Base-by-base conservation (phyloP, 2,329 filamentous ascomycete species). In the Colletotrichum tropicicola region DNA sequence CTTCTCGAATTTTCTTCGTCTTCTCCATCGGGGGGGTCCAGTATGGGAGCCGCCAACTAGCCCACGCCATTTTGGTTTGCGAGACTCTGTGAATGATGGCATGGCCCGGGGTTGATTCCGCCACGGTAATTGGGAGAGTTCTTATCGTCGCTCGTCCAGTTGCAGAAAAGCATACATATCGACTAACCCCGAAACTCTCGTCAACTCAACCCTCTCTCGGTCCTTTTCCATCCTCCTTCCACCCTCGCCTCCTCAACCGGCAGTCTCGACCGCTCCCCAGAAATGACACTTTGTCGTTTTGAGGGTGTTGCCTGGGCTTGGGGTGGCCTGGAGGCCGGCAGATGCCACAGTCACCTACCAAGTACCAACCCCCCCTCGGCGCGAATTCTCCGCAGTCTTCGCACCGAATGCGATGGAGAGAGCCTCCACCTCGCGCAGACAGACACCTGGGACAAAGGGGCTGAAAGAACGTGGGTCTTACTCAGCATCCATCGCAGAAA, bases 381-480 rank as follows among this genome's bases (percentile, higher is more conserved):
- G 3, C 43, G 43, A 39, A 17, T 57, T 45, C 53, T 56, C 52
- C 39, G 52, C 41, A 48, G 19, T 19, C 21, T 37, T 57, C 43
- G 30, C 54, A 48, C 28, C 44, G 43, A 47, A 28, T n/a, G 27
- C n/a, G 30, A 57, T 57, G 30, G 28, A 37, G 21, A 57, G 23
- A 39, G n/a, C 19, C 54, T 55, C 52, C 52, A 55, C 52, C 45
- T 45, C 32, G 32, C 53, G 23, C 30, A 27, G 54, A 35, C 30
- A 27, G 54, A 57, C 43, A 57, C 54, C 43, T 57, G 43, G 54
- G 54, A 57, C 54, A 57, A 57, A 48, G 54, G 43, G 32, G 54
- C 9, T 43, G 28, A 30, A 57, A 28, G 17, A 6, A 21, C 39
- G 47, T 59, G 47, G 60, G 48, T 48, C 59, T 59, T 51, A 44